Base-by-base conservation (phyloP, 192 early-diverging fungal species). In the Chytriomyces sp. region DNA sequence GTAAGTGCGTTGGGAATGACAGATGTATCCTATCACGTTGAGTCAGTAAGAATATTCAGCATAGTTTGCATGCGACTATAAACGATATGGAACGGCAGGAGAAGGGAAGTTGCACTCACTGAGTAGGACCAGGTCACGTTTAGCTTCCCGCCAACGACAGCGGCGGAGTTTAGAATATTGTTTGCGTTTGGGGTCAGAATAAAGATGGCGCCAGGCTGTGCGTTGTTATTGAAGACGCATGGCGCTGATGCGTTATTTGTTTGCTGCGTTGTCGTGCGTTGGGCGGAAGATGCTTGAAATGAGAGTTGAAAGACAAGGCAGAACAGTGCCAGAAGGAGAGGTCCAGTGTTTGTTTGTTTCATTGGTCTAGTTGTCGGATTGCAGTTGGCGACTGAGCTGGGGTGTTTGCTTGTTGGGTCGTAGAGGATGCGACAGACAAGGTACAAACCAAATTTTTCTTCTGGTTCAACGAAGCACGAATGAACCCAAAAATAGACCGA, bases 71-170 rank as follows among this genome's bases (percentile, higher is more conserved):
- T 35, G 28, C 28, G 28, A 35, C 28, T 35, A 35, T 35, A 35
- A 35, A 35, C 20, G 53, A 57, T 11, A 57, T 11, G 53, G 23
- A 23, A 18, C 18, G 49, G 28, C 50, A 59, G 16, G 20, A 10
- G 43, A 26, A 71, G 44, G 47, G 24, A 16, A 61, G 62, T 20
- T 11, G 13, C 3, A 62, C 71, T 43, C 53, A 73, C 71, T 16
- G 43, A 20, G 45, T 73, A 73, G n/a, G 44, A 6, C 71, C 71
- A 73, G 28, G 71, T 73, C 20, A 73, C 62, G 60, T 73, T 73
- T 9, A 73, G 57, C 16, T 60, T 73, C 28, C 71, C 71, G 59
- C 71, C 71, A n/a, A 73, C 60, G 60, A 73, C 71, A 9, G 24
- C 71, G 43, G 53, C 53, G 20, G 28, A 46, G 26, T 18, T 63